Evolutionary conservation across 306 rosid species (phyloP).

Genomic region (Quercus aquifolioides): DNA sequence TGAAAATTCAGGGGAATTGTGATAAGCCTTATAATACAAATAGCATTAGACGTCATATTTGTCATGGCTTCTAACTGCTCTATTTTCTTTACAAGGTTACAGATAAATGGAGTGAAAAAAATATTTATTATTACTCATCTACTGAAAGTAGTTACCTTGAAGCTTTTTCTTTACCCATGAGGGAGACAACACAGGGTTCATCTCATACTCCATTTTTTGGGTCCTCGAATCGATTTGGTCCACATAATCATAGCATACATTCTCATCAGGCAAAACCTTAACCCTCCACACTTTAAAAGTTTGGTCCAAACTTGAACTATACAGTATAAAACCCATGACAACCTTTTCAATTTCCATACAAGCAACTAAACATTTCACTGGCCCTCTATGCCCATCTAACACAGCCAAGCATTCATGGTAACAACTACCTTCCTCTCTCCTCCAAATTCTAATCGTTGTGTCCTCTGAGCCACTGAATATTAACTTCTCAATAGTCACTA

Average conservation of each 20-base stretch:
- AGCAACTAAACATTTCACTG: constrained; percentile 67
- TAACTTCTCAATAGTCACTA: constrained; percentile 60
- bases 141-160: constrained; percentile 13
- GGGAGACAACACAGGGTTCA: constrained; percentile 63
- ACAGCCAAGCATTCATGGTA: constrained; percentile 71
- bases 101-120: no score
- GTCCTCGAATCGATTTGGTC: constrained; percentile 25
- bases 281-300: constrained; percentile 77
- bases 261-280: constrained; percentile 50
- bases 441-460: constrained; percentile 69
- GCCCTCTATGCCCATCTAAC: constrained; percentile 78
- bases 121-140: no score
- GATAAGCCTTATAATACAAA: no score
- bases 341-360: constrained; percentile 58
- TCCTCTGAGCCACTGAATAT: constrained; percentile 80
- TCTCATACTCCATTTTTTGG: constrained; percentile 28
- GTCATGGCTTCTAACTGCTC: no score
- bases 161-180: constrained; percentile 73
- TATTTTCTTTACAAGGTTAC: no score
- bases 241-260: constrained; percentile 14
- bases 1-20: no score
- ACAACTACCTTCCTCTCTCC: constrained; percentile 56
- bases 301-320: constrained; percentile 67
- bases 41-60: no score
- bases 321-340: constrained; percentile 55